phyloP scores from a whole-genome alignment of 768 basidiomycete species.

The Lentinula sp. region DNA sequence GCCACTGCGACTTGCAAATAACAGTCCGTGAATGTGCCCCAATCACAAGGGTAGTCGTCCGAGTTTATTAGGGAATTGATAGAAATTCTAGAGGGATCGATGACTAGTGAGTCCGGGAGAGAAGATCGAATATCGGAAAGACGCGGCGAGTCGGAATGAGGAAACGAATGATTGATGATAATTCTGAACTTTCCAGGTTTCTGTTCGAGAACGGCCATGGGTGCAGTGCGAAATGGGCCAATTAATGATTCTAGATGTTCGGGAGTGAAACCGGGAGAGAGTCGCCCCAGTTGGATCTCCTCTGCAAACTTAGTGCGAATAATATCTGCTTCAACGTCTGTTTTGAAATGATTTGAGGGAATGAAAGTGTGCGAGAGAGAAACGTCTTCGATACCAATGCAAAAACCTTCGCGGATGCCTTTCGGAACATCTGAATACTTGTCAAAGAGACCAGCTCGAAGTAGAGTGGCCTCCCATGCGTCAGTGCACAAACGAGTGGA shows the following conservation, averaged over 20 bases:
- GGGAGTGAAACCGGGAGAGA: neutral
- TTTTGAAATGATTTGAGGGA: neutral
- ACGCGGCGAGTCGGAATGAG: neutral
- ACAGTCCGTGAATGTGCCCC: neutral
- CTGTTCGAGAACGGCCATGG: neutral
- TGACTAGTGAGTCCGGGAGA: neutral
- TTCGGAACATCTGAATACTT: slow-evolving; percentile 10
- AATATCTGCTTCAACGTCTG: neutral
- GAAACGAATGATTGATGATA: neutral
- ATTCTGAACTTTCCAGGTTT: neutral
- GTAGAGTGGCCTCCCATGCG: slow-evolving; percentile 3
- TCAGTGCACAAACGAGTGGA: slow-evolving; percentile 11
- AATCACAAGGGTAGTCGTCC: neutral
- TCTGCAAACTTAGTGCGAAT: neutral
- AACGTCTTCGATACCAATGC: neutral
- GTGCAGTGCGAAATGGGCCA: neutral
- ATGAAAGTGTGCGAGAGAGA: neutral
- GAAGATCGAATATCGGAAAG: neutral
- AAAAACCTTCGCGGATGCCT: no score
- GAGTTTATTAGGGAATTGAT: neutral
- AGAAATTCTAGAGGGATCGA: neutral
- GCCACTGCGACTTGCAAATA: neutral
- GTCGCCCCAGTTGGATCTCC: neutral
- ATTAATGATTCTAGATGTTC: neutral
- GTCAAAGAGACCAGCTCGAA: slow-evolving; percentile 4